Conservation (phyloP, 164 flowering plant genomes). For the Chimonanthus praecox region DNA sequence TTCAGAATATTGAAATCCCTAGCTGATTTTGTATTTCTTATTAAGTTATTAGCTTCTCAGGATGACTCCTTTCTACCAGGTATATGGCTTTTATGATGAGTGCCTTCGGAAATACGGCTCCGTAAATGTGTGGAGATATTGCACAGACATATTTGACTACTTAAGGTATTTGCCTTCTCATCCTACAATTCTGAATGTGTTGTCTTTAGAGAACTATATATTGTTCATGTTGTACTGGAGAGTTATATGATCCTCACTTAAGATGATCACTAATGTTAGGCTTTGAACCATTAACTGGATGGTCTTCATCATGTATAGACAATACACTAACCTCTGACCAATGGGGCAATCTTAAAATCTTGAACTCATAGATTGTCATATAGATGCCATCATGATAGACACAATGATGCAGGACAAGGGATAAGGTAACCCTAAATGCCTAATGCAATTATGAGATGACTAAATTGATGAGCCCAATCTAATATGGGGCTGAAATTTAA, state of each 20-base stretch:
- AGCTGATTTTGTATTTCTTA: neutral
- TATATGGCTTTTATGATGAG: slow-evolving; percentile 98
- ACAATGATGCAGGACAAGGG: no score
- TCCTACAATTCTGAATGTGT: neutral
- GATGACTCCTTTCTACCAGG: slow-evolving; percentile 41
- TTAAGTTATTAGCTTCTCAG: neutral
- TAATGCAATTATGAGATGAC: no score
- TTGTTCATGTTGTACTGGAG: neutral
- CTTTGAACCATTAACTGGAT: neutral
- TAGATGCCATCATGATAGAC: no score
- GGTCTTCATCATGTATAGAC: neutral
- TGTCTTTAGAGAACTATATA: neutral
- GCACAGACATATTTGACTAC: slow-evolving; percentile 98
- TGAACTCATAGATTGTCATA: neutral
- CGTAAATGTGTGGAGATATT: slow-evolving; percentile 99
- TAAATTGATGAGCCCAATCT: no score
- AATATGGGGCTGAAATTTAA: no score
- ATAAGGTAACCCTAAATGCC: no score
- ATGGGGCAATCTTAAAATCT: neutral
- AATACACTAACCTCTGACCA: neutral
- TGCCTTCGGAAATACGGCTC: slow-evolving; percentile 98
- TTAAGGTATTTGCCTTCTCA: slow-evolving; percentile 52
- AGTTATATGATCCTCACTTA: neutral
- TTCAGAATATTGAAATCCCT: slow-evolving; percentile 11
- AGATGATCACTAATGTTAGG: neutral